phyloP scores from a whole-genome alignment of 306 rosid species.

The Cicer judaicum region DNA sequence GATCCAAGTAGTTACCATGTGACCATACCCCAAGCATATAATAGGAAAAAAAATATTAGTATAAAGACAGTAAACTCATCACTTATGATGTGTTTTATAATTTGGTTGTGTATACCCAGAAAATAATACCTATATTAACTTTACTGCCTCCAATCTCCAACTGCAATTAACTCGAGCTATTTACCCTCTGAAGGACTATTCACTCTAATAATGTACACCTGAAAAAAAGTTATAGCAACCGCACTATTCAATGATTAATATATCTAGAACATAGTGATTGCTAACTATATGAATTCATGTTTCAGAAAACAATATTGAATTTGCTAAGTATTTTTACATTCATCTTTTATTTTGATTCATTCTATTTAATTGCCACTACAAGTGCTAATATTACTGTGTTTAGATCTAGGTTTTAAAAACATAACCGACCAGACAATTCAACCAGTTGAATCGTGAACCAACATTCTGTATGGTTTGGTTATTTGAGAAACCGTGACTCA shows the following conservation, averaged over 20 bases:
- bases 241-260: conserved; percentile 6
- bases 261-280: not conserved
- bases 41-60: not conserved
- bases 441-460: too few species aligned
- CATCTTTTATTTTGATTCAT: not conserved
- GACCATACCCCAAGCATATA: not conserved
- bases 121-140: conserved; percentile 47
- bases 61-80: not conserved
- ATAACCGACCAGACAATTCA: too few species aligned
- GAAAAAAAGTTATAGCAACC: conserved; percentile 42
- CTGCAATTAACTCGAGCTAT: conserved; percentile 25
- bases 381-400: not conserved
- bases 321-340: not conserved
- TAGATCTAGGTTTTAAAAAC: too few species aligned
- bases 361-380: not conserved
- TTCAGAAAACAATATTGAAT: conserved; percentile 1
- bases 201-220: conserved; percentile 71
- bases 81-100: not conserved
- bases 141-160: conserved; percentile 41
- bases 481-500: too few species aligned
- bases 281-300: conserved; percentile 9
- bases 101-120: not conserved
- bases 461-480: too few species aligned
- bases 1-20: not conserved
- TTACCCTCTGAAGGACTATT: conserved; percentile 46